phyloP scores from a whole-genome alignment of 2,329 filamentous ascomycete species.

The Cladosporium sp. region DNA sequence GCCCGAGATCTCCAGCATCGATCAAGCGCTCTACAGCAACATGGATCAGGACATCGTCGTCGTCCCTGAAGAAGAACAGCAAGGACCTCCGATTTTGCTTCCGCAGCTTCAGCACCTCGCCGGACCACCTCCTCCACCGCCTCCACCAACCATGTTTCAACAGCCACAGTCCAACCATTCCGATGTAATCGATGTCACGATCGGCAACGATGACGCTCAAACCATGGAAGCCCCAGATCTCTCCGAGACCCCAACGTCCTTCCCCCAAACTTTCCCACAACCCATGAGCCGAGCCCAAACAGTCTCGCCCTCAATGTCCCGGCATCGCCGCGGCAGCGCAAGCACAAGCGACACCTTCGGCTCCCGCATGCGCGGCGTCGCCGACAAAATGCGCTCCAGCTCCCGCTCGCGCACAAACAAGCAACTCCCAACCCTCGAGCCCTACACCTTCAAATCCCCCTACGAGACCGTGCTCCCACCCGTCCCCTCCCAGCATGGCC shows the following conservation, averaged over 20 bases:
- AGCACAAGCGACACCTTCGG: conserved; percentile 55
- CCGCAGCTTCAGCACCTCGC: conserved; percentile 57
- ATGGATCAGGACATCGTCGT: conserved; percentile 38
- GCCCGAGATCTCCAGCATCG: conserved; percentile 38
- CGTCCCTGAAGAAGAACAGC: conserved; percentile 31
- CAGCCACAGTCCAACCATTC: conserved; percentile 20
- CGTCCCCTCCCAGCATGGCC: conserved; percentile 15
- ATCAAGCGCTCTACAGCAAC: conserved; percentile 42
- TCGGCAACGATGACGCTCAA: conserved; percentile 35
- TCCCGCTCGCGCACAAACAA: conserved; percentile 46
- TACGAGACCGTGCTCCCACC: conserved; percentile 39
- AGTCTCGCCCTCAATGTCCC: conserved; percentile 38
- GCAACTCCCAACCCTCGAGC: conserved; percentile 35
- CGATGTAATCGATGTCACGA: conserved; percentile 38
- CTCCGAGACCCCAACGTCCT: not conserved
- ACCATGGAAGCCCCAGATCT: conserved; percentile 16
- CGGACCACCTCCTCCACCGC: conserved; percentile 41
- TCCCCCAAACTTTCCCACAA: conserved; percentile 21
- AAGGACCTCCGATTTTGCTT: conserved; percentile 40
- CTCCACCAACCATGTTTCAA: conserved; percentile 31
- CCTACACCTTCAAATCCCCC: conserved; percentile 27
- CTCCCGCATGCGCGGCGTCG: conserved; percentile 47
- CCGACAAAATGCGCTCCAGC: conserved; percentile 54
- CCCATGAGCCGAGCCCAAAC: conserved; percentile 28
- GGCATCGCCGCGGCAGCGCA: conserved; percentile 48